phyloP scores from a whole-genome alignment of 768 basidiomycete species.

The Calocybe indica region DNA sequence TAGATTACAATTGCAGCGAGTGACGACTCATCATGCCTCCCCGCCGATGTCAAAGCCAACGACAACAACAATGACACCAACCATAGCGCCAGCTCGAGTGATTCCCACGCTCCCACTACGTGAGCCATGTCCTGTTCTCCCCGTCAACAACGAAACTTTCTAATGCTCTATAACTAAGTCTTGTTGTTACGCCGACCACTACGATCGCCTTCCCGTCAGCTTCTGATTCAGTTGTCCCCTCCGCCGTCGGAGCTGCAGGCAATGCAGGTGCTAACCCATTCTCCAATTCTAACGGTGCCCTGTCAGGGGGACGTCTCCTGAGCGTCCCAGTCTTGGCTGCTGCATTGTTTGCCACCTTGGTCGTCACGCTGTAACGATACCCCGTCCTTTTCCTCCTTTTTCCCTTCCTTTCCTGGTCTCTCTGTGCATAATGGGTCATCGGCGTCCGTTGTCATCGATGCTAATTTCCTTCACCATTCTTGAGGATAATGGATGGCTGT shows the following conservation, averaged over 20 bases:
- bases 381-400: slow-evolving; percentile 12
- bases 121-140: slow-evolving; percentile 1
- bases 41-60: slow-evolving; percentile 7
- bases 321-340: slow-evolving; percentile 35
- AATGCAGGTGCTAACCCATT: slow-evolving; percentile 35
- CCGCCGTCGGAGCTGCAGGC: slow-evolving; percentile 36
- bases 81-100: slow-evolving; percentile 9
- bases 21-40: slow-evolving; percentile 32
- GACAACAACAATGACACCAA: neutral
- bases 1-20: slow-evolving; percentile 35
- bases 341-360: slow-evolving; percentile 32
- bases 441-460: no score
- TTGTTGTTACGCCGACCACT: slow-evolving; percentile 14
- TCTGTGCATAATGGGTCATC: no score
- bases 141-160: neutral
- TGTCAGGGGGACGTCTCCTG: slow-evolving; percentile 29
- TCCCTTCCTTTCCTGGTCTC: slow-evolving; percentile 13
- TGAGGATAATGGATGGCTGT: no score
- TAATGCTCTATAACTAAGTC: slow-evolving; percentile 8
- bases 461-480: no score
- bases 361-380: slow-evolving; percentile 31
- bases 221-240: slow-evolving; percentile 1
- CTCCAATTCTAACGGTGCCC: slow-evolving; percentile 18
- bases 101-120: slow-evolving; percentile 12
- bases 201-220: slow-evolving; percentile 8